phyloP scores from a whole-genome alignment of 2,329 filamentous ascomycete genomes.

The Fusarium ambrosium region DNA sequence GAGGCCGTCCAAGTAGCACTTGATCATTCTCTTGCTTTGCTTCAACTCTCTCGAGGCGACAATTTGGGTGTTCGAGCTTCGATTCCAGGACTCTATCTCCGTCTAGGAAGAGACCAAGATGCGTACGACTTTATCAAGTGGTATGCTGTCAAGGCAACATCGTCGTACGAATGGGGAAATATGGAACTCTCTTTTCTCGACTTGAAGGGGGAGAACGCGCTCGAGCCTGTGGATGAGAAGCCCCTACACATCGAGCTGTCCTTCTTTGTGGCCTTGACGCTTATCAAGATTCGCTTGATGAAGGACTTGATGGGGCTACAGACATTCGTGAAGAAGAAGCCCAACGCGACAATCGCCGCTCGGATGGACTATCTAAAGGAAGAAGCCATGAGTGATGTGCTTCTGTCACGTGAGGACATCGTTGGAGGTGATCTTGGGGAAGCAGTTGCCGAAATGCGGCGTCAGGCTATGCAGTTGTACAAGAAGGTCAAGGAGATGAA shows the following conservation, averaged over 20 bases:
- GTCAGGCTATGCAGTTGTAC: conserved; percentile 8
- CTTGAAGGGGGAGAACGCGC: conserved; percentile 2
- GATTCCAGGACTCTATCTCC: conserved; percentile 15
- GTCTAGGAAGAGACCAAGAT: conserved; percentile 15
- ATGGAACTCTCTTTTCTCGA: conserved; percentile 12
- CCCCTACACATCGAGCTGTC: neutral
- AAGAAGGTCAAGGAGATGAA: conserved; percentile 12
- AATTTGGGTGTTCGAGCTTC: conserved; percentile 3
- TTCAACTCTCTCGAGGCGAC: conserved; percentile 15
- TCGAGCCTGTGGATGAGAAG: conserved; percentile 14
- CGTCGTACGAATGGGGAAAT: conserved; percentile 4
- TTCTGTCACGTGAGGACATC: conserved; percentile 8
- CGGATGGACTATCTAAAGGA: conserved; percentile 7
- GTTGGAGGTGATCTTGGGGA: neutral
- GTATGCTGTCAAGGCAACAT: neutral
- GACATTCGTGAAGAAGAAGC: neutral
- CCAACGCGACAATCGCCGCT: neutral
- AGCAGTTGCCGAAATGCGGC: neutral
- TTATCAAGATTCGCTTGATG: conserved; percentile 22
- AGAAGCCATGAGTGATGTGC: conserved; percentile 21
- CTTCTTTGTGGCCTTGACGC: conserved; percentile 12
- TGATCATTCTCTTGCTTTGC: neutral
- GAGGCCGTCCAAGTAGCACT: conserved; percentile 13
- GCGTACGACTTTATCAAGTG: conserved; percentile 31
- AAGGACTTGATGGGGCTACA: conserved; percentile 13